phyloP scores from a whole-genome alignment of 306 rosid genomes.

The Prosopis cineraria region DNA sequence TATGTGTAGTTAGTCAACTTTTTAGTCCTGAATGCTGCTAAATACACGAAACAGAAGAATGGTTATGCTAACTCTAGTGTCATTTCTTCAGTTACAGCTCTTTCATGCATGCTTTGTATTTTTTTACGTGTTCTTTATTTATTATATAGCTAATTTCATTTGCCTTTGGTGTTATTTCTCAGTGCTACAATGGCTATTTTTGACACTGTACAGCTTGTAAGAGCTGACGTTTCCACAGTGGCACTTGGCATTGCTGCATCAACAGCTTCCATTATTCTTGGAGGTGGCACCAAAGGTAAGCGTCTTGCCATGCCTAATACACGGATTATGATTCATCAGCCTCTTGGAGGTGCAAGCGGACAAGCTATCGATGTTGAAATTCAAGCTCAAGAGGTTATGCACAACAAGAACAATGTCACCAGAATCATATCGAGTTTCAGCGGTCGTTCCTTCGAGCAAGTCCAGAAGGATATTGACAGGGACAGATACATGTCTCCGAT shows the following conservation, averaged over 20 bases:
- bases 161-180: constrained; percentile 35
- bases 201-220: constrained; percentile 82
- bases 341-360: constrained; percentile 92
- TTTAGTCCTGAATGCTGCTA: constrained; percentile 1
- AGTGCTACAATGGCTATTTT: constrained; percentile 92
- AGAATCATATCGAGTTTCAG: constrained; percentile 71
- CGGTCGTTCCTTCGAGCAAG: constrained; percentile 81
- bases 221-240: constrained; percentile 91
- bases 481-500: constrained; percentile 89
- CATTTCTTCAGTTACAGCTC: not conserved
- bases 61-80: not conserved
- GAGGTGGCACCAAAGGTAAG: constrained; percentile 92
- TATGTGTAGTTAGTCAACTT: not conserved
- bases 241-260: constrained; percentile 92
- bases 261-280: constrained; percentile 88
- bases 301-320: constrained; percentile 96
- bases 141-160: constrained; percentile 45
- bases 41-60: not conserved
- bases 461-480: constrained; percentile 79
- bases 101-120: not conserved
- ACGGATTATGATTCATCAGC: constrained; percentile 90
- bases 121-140: constrained; percentile 10
- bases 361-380: constrained; percentile 88
- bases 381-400: constrained; percentile 91
- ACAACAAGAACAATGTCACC: constrained; percentile 66